phyloP scores from a whole-genome alignment of 2,329 filamentous ascomycete species.

The Colletotrichum sp. region DNA sequence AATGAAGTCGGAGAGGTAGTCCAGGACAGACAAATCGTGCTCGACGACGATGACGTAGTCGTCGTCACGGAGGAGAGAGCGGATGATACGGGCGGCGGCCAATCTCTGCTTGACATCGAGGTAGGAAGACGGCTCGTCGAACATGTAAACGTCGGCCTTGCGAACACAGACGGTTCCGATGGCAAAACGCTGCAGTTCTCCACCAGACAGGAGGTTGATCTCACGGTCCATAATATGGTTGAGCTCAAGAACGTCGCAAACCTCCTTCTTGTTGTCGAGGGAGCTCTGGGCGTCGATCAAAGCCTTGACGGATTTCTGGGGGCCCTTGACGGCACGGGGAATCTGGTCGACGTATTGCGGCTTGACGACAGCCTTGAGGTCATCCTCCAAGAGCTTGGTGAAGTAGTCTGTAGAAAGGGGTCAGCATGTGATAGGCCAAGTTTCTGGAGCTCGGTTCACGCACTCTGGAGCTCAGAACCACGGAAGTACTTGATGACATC shows the following conservation, averaged over 20 bases:
- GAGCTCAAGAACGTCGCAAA: constrained; percentile 84
- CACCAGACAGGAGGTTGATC: constrained; percentile 88
- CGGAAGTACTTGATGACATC: constrained; percentile 98
- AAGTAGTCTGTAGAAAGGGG: constrained; percentile 75
- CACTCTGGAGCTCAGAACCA: constrained; percentile 96
- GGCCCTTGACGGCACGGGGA: constrained; percentile 84
- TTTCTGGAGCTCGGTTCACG: constrained; percentile 34
- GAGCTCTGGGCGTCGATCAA: constrained; percentile 79
- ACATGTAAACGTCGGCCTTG: constrained; percentile 98
- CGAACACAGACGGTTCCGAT: constrained; percentile 96
- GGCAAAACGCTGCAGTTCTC: constrained; percentile 97
- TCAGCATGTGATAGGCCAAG: background rate
- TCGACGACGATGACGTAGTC: constrained; percentile 99
- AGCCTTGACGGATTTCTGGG: constrained; percentile 78
- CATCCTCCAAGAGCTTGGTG: constrained; percentile 95
- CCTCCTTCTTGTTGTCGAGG: constrained; percentile 81
- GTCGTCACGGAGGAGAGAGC: constrained; percentile 83
- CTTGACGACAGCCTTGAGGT: constrained; percentile 97
- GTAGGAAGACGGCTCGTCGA: constrained; percentile 98
- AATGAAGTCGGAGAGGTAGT: constrained; percentile 98
- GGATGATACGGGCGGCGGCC: constrained; percentile 89
- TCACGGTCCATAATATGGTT: constrained; percentile 92
- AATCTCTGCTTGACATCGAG: constrained; percentile 99
- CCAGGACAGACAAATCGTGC: constrained; percentile 97
- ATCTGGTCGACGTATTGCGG: constrained; percentile 99